A percentile compares a stretch with the other conserved stretches of the same genome.
These are phyloP conservation scores for Antrodiella citrinella DNA, from an alignment of 768 basidiomycete genomes.

Conservation along the genomic window DNA sequence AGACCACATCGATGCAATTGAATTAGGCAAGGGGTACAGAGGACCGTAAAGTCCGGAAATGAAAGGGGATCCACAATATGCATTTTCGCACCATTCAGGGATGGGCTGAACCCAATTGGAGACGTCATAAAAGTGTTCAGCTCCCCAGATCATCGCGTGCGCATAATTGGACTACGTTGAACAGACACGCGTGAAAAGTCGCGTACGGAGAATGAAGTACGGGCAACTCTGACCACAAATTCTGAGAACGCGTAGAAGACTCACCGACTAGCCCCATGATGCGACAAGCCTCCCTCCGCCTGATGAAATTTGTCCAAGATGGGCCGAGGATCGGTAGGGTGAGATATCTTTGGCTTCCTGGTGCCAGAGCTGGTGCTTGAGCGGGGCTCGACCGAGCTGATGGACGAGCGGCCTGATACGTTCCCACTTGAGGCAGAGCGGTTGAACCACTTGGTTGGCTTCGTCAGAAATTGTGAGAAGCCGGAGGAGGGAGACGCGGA, in stretches of 20 bases:
- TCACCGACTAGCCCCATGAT: conserved; percentile 44
- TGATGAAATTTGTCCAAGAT: conserved; percentile 40
- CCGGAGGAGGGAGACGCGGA: conserved; percentile 60
- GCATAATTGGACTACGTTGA: neutral
- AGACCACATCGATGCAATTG: no score
- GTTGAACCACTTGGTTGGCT: conserved; percentile 66
- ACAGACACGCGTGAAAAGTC: neutral
- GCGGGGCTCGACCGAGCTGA: conserved; percentile 34
- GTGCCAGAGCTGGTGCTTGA: conserved; percentile 34
- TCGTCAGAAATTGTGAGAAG: conserved; percentile 56
- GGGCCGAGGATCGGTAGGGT: conserved; percentile 75
- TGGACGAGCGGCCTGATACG: conserved; percentile 30
- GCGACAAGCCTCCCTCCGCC: conserved; percentile 33
- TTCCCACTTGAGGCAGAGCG: conserved; percentile 46
- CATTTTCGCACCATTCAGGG: no score
- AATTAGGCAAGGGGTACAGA: no score
- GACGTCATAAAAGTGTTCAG: no score
- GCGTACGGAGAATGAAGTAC: neutral
- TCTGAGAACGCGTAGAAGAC: conserved; percentile 17
- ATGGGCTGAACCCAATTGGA: no score
- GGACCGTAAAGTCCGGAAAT: no score
- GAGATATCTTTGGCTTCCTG: conserved; percentile 75
- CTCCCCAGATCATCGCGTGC: neutral
- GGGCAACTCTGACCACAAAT: neutral
- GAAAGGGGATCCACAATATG: no score